A percentile compares a stretch with the other conserved stretches of the same genome.
Evolutionary conservation across 2,329 filamentous ascomycete species (phyloP).

Genomic region (Raffaelea albimanens): DNA sequence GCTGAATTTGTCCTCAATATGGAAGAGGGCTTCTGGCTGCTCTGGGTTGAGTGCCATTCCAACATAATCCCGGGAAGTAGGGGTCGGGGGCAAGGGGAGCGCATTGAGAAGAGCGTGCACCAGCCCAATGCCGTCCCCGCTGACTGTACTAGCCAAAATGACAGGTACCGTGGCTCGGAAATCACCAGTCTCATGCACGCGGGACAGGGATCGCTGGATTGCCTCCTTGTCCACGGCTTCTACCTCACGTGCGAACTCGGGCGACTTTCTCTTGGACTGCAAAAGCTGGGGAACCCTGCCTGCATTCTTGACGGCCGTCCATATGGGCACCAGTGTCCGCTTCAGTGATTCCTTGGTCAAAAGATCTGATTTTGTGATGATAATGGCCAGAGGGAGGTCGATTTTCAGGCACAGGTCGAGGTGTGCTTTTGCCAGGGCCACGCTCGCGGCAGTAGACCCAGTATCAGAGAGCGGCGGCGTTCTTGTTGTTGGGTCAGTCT

Average conservation of each 20-base stretch:
- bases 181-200: constrained; percentile 33
- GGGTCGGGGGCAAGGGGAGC: constrained; percentile 57
- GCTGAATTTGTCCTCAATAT: constrained; percentile 84
- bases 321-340: constrained; percentile 59
- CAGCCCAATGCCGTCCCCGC: constrained; percentile 70
- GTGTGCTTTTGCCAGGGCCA: constrained; percentile 67
- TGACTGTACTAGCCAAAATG: constrained; percentile 76
- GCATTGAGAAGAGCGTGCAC: constrained; percentile 72
- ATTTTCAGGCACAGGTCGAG: constrained; percentile 78
- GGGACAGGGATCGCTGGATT: constrained; percentile 44
- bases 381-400: constrained; percentile 64
- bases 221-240: constrained; percentile 44
- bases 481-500: not conserved
- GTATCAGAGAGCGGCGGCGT: constrained; percentile 45
- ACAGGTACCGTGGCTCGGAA: constrained; percentile 62
- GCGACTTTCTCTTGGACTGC: constrained; percentile 35
- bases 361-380: constrained; percentile 80
- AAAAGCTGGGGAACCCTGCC: constrained; percentile 68
- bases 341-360: constrained; percentile 63
- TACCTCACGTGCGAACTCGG: constrained; percentile 36
- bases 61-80: constrained; percentile 44
- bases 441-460: constrained; percentile 51
- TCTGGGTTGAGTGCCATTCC: constrained; percentile 47
- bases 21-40: constrained; percentile 61
- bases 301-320: constrained; percentile 68